These are phyloP conservation scores for Piromyces finnis DNA, from an alignment of 192 early-diverging fungal genomes.

Conservation along the genomic window DNA sequence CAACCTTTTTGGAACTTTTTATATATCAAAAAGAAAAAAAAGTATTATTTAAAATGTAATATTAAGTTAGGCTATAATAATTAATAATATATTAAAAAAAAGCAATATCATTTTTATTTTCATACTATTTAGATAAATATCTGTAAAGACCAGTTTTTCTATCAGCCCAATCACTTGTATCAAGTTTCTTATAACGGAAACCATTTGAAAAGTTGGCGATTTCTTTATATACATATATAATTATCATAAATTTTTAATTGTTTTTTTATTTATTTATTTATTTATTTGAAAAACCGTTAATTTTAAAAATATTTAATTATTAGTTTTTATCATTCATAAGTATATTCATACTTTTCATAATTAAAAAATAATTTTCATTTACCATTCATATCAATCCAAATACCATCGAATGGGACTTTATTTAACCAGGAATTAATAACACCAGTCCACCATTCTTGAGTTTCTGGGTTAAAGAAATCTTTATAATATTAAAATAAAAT, in stretches of 20 bases:
- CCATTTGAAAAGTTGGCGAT: neutral
- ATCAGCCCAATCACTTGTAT: neutral
- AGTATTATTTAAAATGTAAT: too few relatives aligned
- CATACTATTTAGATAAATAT: neutral
- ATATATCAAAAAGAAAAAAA: too few relatives aligned
- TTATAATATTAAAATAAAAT: too few relatives aligned
- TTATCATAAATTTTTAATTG: too few relatives aligned
- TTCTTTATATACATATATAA: neutral
- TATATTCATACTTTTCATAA: too few relatives aligned
- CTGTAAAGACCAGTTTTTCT: neutral
- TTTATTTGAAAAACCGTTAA: too few relatives aligned
- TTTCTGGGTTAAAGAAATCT: constrained; percentile 38
- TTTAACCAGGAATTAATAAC: constrained; percentile 9
- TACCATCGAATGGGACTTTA: constrained; percentile 19
- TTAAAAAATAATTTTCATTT: constrained; percentile 36
- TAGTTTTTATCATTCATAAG: too few relatives aligned
- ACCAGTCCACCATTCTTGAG: constrained; percentile 20
- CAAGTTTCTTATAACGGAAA: neutral
- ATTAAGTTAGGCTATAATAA: too few relatives aligned
- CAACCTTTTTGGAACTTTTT: neutral
- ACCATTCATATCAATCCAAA: constrained; percentile 64
- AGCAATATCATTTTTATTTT: too few relatives aligned
- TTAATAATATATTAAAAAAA: neutral
- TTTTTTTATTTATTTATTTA: too few relatives aligned
- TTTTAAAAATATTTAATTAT: too few relatives aligned